Conservation (phyloP, 225 moss, liverwort and hornwort genomes). For the Polytrichum formosum region DNA sequence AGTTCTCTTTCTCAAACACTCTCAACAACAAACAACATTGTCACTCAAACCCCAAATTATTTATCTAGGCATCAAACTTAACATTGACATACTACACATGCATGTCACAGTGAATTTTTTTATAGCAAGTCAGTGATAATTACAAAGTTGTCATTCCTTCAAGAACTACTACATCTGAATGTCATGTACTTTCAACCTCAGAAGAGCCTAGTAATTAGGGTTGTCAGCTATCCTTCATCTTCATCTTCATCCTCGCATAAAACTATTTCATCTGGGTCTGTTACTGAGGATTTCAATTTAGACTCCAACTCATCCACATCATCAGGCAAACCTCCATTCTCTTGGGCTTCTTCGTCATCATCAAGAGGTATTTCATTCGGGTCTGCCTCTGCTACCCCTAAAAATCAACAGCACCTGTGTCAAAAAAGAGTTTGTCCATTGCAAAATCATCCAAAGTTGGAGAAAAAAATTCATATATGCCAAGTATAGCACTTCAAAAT, state of each 20-base stretch:
- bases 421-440: constrained; percentile 2
- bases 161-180: too few species aligned
- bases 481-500: neutral
- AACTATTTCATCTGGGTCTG: constrained; percentile 7
- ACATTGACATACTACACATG: too few species aligned
- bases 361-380: constrained; percentile 74
- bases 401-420: neutral
- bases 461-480: neutral
- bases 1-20: too few species aligned
- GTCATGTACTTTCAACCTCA: too few species aligned
- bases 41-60: too few species aligned
- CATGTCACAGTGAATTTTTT: too few species aligned
- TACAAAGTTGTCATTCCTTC: too few species aligned
- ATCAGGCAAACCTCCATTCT: constrained; percentile 23
- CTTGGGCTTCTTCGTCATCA: constrained; percentile 49
- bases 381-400: constrained; percentile 40
- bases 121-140: too few species aligned
- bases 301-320: constrained; percentile 52
- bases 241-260: neutral
- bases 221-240: too few species aligned
- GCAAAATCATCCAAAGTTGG: neutral
- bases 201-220: too few species aligned
- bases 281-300: neutral
- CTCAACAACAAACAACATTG: too few species aligned
- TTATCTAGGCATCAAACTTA: too few species aligned